phyloP scores from a whole-genome alignment of 2,329 filamentous ascomycete species.

The Fusarium sp. region DNA sequence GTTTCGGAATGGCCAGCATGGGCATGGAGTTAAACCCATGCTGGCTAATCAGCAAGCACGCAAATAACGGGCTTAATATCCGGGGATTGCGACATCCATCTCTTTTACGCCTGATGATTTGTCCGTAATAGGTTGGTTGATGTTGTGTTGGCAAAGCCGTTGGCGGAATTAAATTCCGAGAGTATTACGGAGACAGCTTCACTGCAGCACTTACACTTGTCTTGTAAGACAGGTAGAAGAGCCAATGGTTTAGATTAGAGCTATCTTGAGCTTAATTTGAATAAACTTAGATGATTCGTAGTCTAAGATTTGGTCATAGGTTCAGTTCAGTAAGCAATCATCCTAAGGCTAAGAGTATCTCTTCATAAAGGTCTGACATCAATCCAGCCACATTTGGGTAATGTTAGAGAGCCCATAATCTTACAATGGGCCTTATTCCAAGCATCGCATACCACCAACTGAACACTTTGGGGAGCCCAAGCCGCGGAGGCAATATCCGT shows the following conservation, averaged over 20 bases:
- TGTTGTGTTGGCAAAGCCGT: conserved; percentile 14
- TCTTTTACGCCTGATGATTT: conserved; percentile 4
- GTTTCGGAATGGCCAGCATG: conserved; percentile 18
- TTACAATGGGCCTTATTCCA: too few relatives aligned
- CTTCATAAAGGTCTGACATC: too few relatives aligned
- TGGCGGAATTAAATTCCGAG: conserved; percentile 29
- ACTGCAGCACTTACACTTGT: background rate
- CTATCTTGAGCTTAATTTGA: background rate
- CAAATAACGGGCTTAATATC: conserved; percentile 9
- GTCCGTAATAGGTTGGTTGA: conserved; percentile 23
- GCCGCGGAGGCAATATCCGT: background rate
- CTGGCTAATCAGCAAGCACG: conserved; percentile 36
- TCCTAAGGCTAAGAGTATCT: too few relatives aligned
- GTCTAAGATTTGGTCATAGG: too few relatives aligned
- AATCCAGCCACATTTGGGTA: too few relatives aligned
- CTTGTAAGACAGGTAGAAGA: background rate
- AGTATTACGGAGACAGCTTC: background rate
- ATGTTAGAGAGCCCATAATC: too few relatives aligned
- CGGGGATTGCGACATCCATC: conserved; percentile 4
- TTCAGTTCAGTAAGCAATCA: too few relatives aligned
- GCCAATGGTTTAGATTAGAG: background rate
- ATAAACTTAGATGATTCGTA: background rate
- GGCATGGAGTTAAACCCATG: background rate
- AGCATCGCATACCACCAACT: too few relatives aligned
- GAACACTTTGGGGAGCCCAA: too few relatives aligned